Conservation (phyloP, 1,284 basidiomycete species). For the Porphyrellus sp. region DNA sequence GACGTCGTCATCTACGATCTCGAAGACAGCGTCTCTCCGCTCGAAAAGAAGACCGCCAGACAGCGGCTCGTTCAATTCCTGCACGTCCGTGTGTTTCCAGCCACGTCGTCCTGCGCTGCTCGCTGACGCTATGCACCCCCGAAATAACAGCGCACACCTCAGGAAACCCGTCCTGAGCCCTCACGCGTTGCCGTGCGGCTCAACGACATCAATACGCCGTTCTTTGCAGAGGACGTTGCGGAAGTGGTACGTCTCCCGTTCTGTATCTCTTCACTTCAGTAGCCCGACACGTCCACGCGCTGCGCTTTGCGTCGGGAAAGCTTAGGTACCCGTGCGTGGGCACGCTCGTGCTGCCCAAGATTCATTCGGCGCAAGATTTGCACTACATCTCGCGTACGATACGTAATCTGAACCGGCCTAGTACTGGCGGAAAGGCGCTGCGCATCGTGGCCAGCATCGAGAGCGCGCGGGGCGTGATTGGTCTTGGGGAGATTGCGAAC, state of each 20-base stretch:
- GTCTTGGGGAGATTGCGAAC: constrained; percentile 58
- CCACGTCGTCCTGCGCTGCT: neutral
- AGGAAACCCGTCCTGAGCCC: constrained; percentile 40
- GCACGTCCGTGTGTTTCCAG: constrained; percentile 39
- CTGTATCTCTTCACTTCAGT: neutral
- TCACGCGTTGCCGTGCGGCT: constrained; percentile 70
- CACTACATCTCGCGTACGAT: constrained; percentile 56
- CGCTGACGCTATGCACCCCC: neutral
- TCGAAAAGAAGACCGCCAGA: constrained; percentile 64
- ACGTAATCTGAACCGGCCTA: constrained; percentile 29
- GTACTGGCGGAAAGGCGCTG: constrained; percentile 39
- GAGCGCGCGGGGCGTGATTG: constrained; percentile 65
- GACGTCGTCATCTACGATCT: constrained; percentile 85
- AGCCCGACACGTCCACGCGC: too few relatives aligned
- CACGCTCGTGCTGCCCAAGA: constrained; percentile 76
- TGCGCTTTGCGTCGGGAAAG: constrained; percentile 35
- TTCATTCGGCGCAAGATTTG: constrained; percentile 67
- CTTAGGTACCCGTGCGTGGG: constrained; percentile 46
- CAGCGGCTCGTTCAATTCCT: constrained; percentile 58
- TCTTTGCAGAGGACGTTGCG: constrained; percentile 69
- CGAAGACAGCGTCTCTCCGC: constrained; percentile 72
- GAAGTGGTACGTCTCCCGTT: constrained; percentile 50
- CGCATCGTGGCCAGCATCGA: constrained; percentile 76
- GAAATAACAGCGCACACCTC: constrained; percentile 33
- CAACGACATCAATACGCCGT: constrained; percentile 71